Percentiles rank a stretch among this genome's conserved stretches.
Evolutionary conservation across 2,329 filamentous ascomycete genomes (phyloP).

Genomic region (Aspergillus sp.): DNA sequence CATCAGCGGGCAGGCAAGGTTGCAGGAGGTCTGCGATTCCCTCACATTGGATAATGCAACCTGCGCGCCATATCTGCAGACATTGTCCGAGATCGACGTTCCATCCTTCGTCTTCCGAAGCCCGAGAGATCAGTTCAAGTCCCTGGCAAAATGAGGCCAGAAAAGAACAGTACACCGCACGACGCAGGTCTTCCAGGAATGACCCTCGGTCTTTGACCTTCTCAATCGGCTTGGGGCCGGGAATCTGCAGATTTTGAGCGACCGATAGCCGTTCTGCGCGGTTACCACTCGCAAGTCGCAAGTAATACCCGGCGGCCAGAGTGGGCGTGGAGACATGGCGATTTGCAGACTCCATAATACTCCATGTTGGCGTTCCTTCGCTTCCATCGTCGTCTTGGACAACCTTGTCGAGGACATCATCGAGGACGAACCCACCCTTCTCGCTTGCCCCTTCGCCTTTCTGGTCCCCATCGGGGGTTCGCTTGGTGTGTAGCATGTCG

Average conservation of each 20-base stretch:
- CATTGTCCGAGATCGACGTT: slow-evolving; percentile 42
- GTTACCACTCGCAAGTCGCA: slow-evolving; percentile 64
- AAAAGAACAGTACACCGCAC: slow-evolving; percentile 62
- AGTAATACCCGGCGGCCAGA: slow-evolving; percentile 61
- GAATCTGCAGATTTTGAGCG: slow-evolving; percentile 48
- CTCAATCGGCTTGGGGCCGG: slow-evolving; percentile 37
- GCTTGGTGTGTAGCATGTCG: slow-evolving; percentile 58
- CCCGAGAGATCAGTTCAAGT: slow-evolving; percentile 61
- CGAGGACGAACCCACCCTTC: slow-evolving; percentile 53
- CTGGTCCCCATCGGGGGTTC: slow-evolving; percentile 36
- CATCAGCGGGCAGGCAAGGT: slow-evolving; percentile 25
- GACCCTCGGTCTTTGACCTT: slow-evolving; percentile 33
- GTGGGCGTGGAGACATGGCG: slow-evolving; percentile 65
- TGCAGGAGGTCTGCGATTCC: slow-evolving; percentile 61
- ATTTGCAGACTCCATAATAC: slow-evolving; percentile 59
- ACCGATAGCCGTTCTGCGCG: slow-evolving; percentile 55
- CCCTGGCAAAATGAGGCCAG: slow-evolving; percentile 65
- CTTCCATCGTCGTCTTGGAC: slow-evolving; percentile 67
- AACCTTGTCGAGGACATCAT: slow-evolving; percentile 66
- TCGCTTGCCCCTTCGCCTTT: slow-evolving; percentile 31
- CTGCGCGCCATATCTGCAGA: slow-evolving; percentile 63
- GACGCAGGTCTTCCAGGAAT: slow-evolving; percentile 59
- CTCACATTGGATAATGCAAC: slow-evolving; percentile 70
- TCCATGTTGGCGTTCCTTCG: slow-evolving; percentile 68
- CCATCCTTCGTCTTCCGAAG: slow-evolving; percentile 61